Evolutionary conservation across 352 stramenopile species (phyloP).

Genomic region (Pythium guiyangense): DNA sequence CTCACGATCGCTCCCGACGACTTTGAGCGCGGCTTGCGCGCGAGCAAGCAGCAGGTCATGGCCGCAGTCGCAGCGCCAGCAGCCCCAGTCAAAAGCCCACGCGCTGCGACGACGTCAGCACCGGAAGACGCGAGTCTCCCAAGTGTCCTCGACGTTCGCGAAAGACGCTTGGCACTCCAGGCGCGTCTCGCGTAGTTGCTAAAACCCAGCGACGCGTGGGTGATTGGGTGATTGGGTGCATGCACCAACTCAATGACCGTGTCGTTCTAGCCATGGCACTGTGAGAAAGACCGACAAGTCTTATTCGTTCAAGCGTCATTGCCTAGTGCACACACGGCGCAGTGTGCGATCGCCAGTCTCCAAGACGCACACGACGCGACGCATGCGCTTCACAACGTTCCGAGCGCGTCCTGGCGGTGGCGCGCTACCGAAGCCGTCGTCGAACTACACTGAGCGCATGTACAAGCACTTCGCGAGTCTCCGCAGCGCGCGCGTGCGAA

Average conservation of each 20-base stretch:
- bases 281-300: no score
- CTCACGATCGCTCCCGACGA: conserved; percentile 73
- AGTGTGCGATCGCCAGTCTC: no score
- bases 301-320: no score
- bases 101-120: no score
- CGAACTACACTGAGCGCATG: conserved; percentile 6
- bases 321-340: no score
- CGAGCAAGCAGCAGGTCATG: conserved; percentile 27
- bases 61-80: conserved; percentile 12
- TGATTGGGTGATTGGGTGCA: background rate
- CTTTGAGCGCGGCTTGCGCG: conserved; percentile 54
- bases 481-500: background rate
- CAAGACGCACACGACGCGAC: no score
- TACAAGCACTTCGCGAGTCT: conserved; percentile 5
- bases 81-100: background rate
- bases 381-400: background rate
- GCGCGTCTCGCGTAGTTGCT: conserved; percentile 1
- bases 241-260: no score
- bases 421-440: background rate
- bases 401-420: background rate
- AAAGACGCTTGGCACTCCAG: conserved; percentile 8
- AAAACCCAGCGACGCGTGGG: background rate
- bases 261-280: no score
- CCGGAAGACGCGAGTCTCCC: conserved; percentile 4
- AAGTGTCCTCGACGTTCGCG: conserved; percentile 10